Evolutionary conservation across 148 eudicot genomes (phyloP), one percentile per base, ranked within the genome.

Genomic region (Polygonum aviculare): DNA sequence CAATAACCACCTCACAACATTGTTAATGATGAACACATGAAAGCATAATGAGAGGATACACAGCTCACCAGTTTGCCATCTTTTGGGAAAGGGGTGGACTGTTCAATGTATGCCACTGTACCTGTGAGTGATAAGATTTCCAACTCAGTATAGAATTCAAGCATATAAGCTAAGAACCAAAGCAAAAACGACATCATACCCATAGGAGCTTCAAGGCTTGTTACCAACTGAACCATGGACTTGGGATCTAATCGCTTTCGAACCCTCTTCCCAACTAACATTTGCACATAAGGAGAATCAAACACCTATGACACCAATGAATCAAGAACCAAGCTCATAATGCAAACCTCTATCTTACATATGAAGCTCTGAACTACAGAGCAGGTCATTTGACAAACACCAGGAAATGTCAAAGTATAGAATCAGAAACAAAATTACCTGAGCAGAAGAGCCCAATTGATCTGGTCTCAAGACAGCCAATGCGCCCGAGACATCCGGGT

Each of bases 401-500:
- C 41, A 39, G 7, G 7, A n/a, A 57, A 19, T 5, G n/a, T 57
- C 63, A 57, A n/a, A 57, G 19, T 6, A 57, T 16, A 44, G 47
- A 44, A 44, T 44, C 7, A 8, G 10, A 6, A 74, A 6, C 0
- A 22, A 2, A 45, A 47, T 50, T 73, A 91, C 97, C 97, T 89
- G 83, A 36, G 89, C 84, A 65, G 88, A 83, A 69, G 67, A 76
- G 11, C 85, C 84, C 36, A 57, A 78, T 67, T 59, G 38, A 75
- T 88, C 87, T 2, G 84, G 80, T 80, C 83, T 90, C 59, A 94
- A 74, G 16, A 94, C 82, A 7, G 98, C 95, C 45, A 94, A 77
- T 0, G 98, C 98, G 19, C 98, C 98, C 49, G 89, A 85, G 62
- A 84, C 81, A 89, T 94, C 98, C n/a, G 97, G 98, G 82, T 94